phyloP scores from a whole-genome alignment of 768 basidiomycete genomes.

The Lentinula sp. region DNA sequence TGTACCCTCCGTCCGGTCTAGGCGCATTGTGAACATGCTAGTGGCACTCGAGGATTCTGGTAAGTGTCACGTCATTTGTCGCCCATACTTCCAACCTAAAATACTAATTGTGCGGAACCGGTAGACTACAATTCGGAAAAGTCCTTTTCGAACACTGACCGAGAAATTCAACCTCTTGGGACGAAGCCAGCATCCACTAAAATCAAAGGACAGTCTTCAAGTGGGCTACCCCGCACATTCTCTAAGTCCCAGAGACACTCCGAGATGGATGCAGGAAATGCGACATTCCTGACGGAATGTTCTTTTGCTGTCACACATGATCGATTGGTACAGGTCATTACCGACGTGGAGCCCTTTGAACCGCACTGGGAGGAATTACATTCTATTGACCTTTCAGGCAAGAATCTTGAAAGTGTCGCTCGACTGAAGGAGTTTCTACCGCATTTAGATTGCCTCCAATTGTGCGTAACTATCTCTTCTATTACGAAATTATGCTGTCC shows the following conservation, averaged over 20 bases:
- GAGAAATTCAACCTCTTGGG: slow-evolving; percentile 39
- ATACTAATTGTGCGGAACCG: slow-evolving; percentile 3
- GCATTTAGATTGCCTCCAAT: slow-evolving; percentile 59
- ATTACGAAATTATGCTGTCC: neutral
- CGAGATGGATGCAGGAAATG: slow-evolving; percentile 22
- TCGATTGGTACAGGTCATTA: slow-evolving; percentile 84
- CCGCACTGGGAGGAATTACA: slow-evolving; percentile 86
- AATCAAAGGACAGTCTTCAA: slow-evolving; percentile 17
- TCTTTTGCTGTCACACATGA: slow-evolving; percentile 96
- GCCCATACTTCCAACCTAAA: slow-evolving; percentile 8
- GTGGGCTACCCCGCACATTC: slow-evolving; percentile 26
- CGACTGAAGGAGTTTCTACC: slow-evolving; percentile 87
- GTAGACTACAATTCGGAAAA: slow-evolving; percentile 30
- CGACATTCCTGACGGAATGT: slow-evolving; percentile 84
- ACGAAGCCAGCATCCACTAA: slow-evolving; percentile 33
- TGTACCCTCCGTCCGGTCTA: slow-evolving; percentile 64
- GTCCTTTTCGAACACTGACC: slow-evolving; percentile 51
- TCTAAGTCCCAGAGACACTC: slow-evolving; percentile 30
- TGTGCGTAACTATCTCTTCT: slow-evolving; percentile 48
- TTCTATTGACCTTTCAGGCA: slow-evolving; percentile 67
- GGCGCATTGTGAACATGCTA: slow-evolving; percentile 78
- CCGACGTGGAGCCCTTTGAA: slow-evolving; percentile 91
- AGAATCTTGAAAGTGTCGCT: slow-evolving; percentile 75
- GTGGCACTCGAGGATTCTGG: slow-evolving; percentile 65
- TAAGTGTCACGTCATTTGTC: slow-evolving; percentile 26